Base-by-base conservation (phyloP, 257 asterid species). In the Ilex aquifolium region DNA sequence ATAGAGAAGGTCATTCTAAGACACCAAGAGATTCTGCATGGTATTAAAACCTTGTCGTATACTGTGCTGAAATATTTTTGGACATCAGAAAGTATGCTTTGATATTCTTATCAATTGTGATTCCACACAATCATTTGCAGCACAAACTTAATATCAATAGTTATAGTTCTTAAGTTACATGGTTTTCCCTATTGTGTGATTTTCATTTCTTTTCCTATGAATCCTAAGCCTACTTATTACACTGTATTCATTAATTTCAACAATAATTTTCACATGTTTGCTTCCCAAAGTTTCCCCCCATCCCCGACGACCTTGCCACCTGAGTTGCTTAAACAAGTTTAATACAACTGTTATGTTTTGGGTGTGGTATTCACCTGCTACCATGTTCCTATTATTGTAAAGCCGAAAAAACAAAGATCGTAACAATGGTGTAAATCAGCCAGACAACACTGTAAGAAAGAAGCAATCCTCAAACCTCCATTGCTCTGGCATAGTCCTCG, bases 381-480 rank as follows among this genome's bases (percentile, higher is more conserved):
- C 9, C 27, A 21, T 21, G 27, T 21, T 21, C 27, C 27, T 21
- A 21, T 21, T 21, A 21, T 21, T 21, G 1, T 21, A 21, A 0
- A 21, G 27, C 27, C 27, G 27, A 21, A 21, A 21, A 21, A 21
- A 36, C 8, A 36, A 36, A 4, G 42, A 36, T 36, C 5, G 42
- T 36, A 0, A 36, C 2, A 36, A 36, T 36, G 5, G 42, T 36
- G 42, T 36, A 36, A 36, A 36, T 36, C 42, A 8, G 7, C 42
- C 5, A 36, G 8, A 36, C 42, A n/a, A 6, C 5, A 12, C 2
- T 49, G 54, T 49, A 6, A 49, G 54, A 49, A 49, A 53, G 11
- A 53, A 12, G 32, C 29, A 40, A 48, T 10, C 12, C 14, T 56
- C 69, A 29, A 64, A 80, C 89, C 86, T 80, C 81, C 15, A 59